phyloP scores from a whole-genome alignment of 1,284 basidiomycete genomes.

The Apiotrichum veenhuisii region DNA sequence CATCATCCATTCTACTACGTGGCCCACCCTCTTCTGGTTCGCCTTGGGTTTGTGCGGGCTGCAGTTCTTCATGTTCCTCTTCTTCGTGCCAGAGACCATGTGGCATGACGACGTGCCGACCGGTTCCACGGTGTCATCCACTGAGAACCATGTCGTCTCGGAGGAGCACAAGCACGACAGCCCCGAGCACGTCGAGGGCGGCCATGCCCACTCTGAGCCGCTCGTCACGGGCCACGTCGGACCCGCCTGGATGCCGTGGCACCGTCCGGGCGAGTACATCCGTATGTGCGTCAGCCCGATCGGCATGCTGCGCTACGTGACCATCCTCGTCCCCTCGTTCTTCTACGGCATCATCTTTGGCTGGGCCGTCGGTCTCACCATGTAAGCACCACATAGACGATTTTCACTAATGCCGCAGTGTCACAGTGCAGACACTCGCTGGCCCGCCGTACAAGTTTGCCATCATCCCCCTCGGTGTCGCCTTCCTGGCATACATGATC shows the following conservation, averaged over 20 bases:
- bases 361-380: constrained; percentile 40
- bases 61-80: constrained; percentile 18
- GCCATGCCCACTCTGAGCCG: neutral
- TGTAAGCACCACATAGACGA: constrained; percentile 40
- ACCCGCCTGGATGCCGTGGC: constrained; percentile 42
- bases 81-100: constrained; percentile 45
- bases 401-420: no score
- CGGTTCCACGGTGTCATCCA: neutral
- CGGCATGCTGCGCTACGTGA: constrained; percentile 26
- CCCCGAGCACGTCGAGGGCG: no score
- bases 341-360: constrained; percentile 45
- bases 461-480: constrained; percentile 32
- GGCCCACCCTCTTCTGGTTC: constrained; percentile 44
- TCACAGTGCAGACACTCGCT: constrained; percentile 40
- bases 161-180: no score
- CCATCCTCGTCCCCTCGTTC: constrained; percentile 34
- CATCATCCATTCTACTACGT: constrained; percentile 28
- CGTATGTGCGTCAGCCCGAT: constrained; percentile 35
- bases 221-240: constrained; percentile 15
- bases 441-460: constrained; percentile 39
- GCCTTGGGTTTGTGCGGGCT: constrained; percentile 30
- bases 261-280: constrained; percentile 35
- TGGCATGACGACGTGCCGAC: constrained; percentile 20
- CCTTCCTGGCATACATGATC: constrained; percentile 41
- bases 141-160: neutral